These are phyloP conservation scores for Claviceps sp. DNA, from an alignment of 2,329 filamentous ascomycete species.

Conservation along the genomic window DNA sequence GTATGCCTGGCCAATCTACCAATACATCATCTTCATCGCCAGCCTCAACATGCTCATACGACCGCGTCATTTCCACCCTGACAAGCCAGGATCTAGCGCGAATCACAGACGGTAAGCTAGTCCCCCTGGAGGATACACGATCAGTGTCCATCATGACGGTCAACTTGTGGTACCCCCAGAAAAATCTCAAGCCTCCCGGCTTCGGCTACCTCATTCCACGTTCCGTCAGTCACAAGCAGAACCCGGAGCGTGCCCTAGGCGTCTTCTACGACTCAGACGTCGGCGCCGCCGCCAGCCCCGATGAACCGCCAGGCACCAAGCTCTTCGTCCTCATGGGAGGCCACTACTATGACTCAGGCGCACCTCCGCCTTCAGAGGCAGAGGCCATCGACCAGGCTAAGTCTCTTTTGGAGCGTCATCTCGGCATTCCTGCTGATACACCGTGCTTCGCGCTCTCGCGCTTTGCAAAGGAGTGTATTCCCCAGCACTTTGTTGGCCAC, in stretches of 20 bases:
- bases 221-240: slow-evolving; percentile 53
- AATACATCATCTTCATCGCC: background rate
- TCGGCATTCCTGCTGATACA: slow-evolving; percentile 49
- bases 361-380: slow-evolving; percentile 40
- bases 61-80: slow-evolving; percentile 54
- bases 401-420: slow-evolving; percentile 55
- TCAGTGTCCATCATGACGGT: slow-evolving; percentile 82
- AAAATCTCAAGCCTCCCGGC: slow-evolving; percentile 51
- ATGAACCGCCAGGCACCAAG: slow-evolving; percentile 57
- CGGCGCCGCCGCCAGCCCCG: slow-evolving; percentile 29
- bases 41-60: slow-evolving; percentile 19
- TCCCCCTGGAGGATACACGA: slow-evolving; percentile 38
- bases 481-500: slow-evolving; percentile 80
- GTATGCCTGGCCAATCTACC: background rate
- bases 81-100: slow-evolving; percentile 31
- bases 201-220: slow-evolving; percentile 89
- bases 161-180: slow-evolving; percentile 68
- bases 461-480: slow-evolving; percentile 59
- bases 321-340: slow-evolving; percentile 91
- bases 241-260: slow-evolving; percentile 73
- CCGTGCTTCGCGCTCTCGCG: slow-evolving; percentile 49
- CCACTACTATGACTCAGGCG: slow-evolving; percentile 57
- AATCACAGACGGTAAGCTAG: slow-evolving; percentile 25
- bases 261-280: slow-evolving; percentile 81
- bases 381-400: slow-evolving; percentile 59